phyloP scores from a whole-genome alignment of 805 yeast genomes.

The Candida coquimbonensis region DNA sequence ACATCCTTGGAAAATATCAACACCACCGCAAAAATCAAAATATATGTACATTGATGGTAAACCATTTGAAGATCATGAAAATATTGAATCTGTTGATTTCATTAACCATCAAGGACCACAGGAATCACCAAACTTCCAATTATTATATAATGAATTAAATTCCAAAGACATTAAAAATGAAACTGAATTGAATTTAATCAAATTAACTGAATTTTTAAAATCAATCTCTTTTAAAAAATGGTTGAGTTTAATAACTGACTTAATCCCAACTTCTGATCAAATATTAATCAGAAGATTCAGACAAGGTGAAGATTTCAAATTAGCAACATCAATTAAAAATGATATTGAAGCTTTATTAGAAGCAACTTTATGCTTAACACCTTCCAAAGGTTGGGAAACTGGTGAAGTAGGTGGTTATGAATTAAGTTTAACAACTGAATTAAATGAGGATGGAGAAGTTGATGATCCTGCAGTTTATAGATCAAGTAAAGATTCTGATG shows the following conservation, averaged over 20 bases:
- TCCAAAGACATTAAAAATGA: constrained; percentile 12
- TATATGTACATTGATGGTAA: constrained; percentile 75
- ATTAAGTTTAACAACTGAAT: constrained; percentile 63
- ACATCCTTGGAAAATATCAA: constrained; percentile 83
- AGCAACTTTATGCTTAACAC: constrained; percentile 77
- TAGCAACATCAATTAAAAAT: constrained; percentile 63
- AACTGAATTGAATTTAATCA: constrained; percentile 38
- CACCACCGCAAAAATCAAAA: constrained; percentile 91
- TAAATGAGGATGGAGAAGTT: constrained; percentile 34
- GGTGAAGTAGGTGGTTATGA: constrained; percentile 97
- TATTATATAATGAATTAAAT: constrained; percentile 14
- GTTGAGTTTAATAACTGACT: constrained; percentile 53
- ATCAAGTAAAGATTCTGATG: constrained; percentile 51
- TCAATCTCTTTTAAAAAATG: constrained; percentile 63
- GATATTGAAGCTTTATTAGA: constrained; percentile 47
- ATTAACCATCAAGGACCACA: constrained; percentile 36
- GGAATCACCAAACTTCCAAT: constrained; percentile 50
- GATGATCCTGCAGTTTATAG: constrained; percentile 86
- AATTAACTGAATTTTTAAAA: constrained; percentile 51
- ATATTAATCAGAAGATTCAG: constrained; percentile 78
- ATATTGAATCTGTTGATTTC: constrained; percentile 24
- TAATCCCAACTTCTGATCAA: constrained; percentile 58
- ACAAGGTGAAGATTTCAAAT: constrained; percentile 89
- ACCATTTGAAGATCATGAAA: constrained; percentile 24
- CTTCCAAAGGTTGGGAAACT: constrained; percentile 73